Base-by-base conservation (phyloP, 108 stramenopile genomes). In the Skeletonema menzelii region DNA sequence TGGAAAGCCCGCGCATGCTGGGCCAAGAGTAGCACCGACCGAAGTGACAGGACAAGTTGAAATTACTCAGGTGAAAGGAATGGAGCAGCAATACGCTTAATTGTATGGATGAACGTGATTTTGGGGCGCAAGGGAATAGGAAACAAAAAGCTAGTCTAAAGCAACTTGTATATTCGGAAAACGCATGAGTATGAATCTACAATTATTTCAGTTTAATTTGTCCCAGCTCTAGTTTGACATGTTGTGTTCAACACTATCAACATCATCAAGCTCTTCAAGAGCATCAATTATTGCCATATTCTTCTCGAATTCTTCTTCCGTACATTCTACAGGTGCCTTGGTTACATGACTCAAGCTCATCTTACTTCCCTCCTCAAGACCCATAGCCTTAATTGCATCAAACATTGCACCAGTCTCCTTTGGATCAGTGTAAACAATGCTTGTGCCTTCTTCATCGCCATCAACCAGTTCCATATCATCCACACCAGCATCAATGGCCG, bases 201-300 rank as follows among this genome's bases (percentile, higher is more conserved):
- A 42, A 0, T 15, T 42, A 42, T n/a, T 14, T 42, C 40, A n/a
- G 40, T 42, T 42, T 32, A 27, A 27, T 59, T 27, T 59, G 49
- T 37, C 55, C 17, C 5, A 40, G 13, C 37, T 73, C 85, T 81
- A 92, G 66, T 96, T 95, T 24, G 82, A 80, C 92, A 97, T 97
- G 87, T 99, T 99, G 92, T 99, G 97, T 72, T 97, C 97, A 3
- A 97, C 98, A 57, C 76, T 77, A 64, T 97, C 96, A 3, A 99
- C 98, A 82, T 99, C 98, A 59, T 97, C 98, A 37, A 97, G 79
- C 59, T 94, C 97, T 63, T 96, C 90, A 40, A 99, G 76, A 2
- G 94, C 94, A 67, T 97, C 97, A 62, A 98, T 88, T 49, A 96
- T 95, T 27, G 82, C 72, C 87, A 98, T 86, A 86, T 98, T 98